phyloP scores from a whole-genome alignment of 2,329 filamentous ascomycete species.

The Xylariaceae sp. region DNA sequence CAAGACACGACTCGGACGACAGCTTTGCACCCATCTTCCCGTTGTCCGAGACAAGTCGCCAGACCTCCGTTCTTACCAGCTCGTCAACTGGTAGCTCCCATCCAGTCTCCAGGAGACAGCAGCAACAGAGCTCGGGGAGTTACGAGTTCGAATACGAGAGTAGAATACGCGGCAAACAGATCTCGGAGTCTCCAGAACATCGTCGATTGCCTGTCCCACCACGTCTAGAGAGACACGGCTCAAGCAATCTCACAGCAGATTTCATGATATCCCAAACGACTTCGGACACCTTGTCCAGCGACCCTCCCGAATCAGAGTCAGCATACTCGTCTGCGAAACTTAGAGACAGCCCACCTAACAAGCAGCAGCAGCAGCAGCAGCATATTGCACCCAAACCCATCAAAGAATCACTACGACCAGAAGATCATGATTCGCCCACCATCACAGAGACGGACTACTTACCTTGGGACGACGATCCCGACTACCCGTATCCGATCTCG shows the following conservation, averaged over 20 bases:
- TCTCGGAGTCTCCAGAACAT: constrained; percentile 28
- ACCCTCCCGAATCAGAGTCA: constrained; percentile 9
- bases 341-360: constrained; percentile 3
- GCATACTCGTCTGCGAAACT: constrained; percentile 10
- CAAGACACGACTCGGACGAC: constrained; percentile 54
- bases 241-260: constrained; percentile 25
- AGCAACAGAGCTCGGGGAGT: constrained; percentile 20
- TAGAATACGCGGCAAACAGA: constrained; percentile 40
- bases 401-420: constrained; percentile 20
- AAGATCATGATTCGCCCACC: constrained; percentile 37
- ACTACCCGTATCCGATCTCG: constrained; percentile 46
- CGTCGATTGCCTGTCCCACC: constrained; percentile 16
- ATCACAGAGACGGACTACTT: constrained; percentile 57
- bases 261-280: constrained; percentile 30
- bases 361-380: constrained; percentile 10
- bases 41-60: constrained; percentile 47
- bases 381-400: neutral
- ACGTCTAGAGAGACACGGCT: constrained; percentile 20
- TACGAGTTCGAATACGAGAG: constrained; percentile 41
- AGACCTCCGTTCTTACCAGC: constrained; percentile 34
- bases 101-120: constrained; percentile 7
- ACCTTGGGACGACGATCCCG: constrained; percentile 54
- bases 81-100: constrained; percentile 32
- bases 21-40: constrained; percentile 58
- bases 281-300: constrained; percentile 26